Evolutionary conservation across 257 asterid species (phyloP).

Genomic region (Solanum gandarillasii): DNA sequence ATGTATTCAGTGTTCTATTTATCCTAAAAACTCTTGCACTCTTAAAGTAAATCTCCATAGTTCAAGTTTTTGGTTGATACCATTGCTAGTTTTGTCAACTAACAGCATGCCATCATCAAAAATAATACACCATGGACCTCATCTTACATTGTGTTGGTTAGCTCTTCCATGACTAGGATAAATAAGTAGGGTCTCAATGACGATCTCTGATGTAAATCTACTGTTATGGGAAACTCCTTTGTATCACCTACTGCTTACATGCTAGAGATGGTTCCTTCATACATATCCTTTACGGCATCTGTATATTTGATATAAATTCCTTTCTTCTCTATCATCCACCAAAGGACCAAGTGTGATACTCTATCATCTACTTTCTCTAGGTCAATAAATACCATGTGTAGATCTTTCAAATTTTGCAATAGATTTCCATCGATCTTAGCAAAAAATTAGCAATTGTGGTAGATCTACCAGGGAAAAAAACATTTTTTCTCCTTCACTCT

Average conservation of each 20-base stretch:
- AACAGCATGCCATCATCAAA: not conserved
- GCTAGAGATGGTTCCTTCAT: not conserved
- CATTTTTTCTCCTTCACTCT: not conserved
- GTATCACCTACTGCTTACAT: not conserved
- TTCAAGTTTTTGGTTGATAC: not conserved
- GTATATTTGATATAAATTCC: not conserved
- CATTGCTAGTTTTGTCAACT: not conserved
- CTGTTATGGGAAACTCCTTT: not conserved
- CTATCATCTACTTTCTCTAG: not conserved
- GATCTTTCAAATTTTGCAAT: not conserved
- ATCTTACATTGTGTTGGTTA: not conserved
- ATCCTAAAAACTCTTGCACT: not conserved
- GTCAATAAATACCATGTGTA: not conserved
- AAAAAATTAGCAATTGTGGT: not conserved
- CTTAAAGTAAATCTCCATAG: not conserved
- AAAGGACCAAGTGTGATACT: not conserved
- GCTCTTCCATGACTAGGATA: not conserved
- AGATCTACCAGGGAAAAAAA: not conserved
- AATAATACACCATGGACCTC: not conserved
- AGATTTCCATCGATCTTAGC: not conserved
- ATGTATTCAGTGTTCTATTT: not conserved
- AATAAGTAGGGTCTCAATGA: not conserved
- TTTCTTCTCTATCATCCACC: not conserved
- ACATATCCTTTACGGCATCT: not conserved
- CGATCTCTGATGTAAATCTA: not conserved